Base-by-base conservation (phyloP, 2,329 filamentous ascomycete species). In the Chaetoscypha palmicola region DNA sequence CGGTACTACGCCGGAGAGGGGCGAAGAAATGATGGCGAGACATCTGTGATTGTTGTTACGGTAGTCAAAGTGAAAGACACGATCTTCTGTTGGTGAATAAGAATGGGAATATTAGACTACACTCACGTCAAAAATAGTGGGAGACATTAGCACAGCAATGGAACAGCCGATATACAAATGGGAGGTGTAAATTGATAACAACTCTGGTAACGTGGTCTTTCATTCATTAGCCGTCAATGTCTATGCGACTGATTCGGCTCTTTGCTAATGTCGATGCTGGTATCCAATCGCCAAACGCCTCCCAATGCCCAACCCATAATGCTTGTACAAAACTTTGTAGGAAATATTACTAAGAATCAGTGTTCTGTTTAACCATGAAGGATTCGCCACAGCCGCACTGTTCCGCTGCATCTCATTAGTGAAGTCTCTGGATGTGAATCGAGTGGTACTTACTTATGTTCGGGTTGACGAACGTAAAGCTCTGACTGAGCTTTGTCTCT, bases 331-430 rank as follows among this genome's bases (percentile, higher is more conserved):
- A n/a, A n/a, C n/a, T n/a, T n/a, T n/a, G n/a, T n/a, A n/a, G n/a
- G n/a, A n/a, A n/a, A n/a, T n/a, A n/a, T n/a, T n/a, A n/a, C n/a
- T n/a, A n/a, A n/a, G n/a, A 46, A 48, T 37, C 10, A 26, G 21
- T 38, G 17, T 38, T 10, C 26, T 30, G 47, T 49, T 48, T 81
- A 44, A 90, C 85, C 82, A 88, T 95, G 64, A 97, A 97, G 1
- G 89, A 95, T 70, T 97, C 91, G 60, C 91, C 91, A 56, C 91
- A 97, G 30, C 91, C 91, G 59, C 91, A 97, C 73, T 94, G 78
- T 62, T 95, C 91, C 74, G 94, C 90, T 96, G 63, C 24, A 11
- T 16, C 11, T 9, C 4, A 56, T 68, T 63, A 70, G 64, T 43
- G 45, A 23, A 23, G 3, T 8, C 16, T 19, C 12, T 14, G 24